These are phyloP conservation scores for Aureobasidium namibiae DNA, from an alignment of 2,329 filamentous ascomycete species.

Conservation along the genomic window DNA sequence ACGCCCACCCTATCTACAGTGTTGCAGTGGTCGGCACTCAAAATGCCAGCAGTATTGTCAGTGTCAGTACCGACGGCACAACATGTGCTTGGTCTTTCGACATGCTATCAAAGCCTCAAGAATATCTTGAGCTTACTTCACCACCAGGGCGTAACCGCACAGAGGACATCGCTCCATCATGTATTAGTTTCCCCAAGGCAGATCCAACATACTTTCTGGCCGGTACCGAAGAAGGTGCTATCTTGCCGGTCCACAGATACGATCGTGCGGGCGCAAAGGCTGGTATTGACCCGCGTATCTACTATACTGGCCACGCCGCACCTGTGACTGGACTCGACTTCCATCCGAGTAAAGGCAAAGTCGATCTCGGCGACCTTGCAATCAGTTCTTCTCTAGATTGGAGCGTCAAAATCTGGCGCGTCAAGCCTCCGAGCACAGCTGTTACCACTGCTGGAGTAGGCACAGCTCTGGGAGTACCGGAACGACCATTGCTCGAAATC, in stretches of 20 bases:
- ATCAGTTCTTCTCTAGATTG: conserved; percentile 90
- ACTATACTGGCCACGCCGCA: conserved; percentile 82
- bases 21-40: conserved; percentile 95
- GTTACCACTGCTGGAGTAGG: conserved; percentile 13
- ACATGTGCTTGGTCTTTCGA: conserved; percentile 97
- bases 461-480: conserved; percentile 34
- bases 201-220: conserved; percentile 97
- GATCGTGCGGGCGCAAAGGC: conserved; percentile 96
- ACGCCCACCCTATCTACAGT: conserved; percentile 93
- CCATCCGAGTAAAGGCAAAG: conserved; percentile 82
- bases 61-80: conserved; percentile 90
- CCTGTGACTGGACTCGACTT: conserved; percentile 96
- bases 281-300: conserved; percentile 80
- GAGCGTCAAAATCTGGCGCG: conserved; percentile 96
- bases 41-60: conserved; percentile 98
- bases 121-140: conserved; percentile 79
- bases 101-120: conserved; percentile 94
- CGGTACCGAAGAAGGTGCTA: conserved; percentile 91
- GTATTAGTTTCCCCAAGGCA: conserved; percentile 86
- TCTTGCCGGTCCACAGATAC: conserved; percentile 94
- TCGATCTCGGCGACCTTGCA: conserved; percentile 90
- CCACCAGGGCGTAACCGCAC: conserved; percentile 63
- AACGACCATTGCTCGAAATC: conserved; percentile 77
- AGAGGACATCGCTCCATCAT: conserved; percentile 90
- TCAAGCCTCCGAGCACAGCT: conserved; percentile 56